Evolutionary conservation across 2,329 filamentous ascomycete species (phyloP), one percentile per base, ranked within the genome.

Genomic region (Sarocladium oryzae): DNA sequence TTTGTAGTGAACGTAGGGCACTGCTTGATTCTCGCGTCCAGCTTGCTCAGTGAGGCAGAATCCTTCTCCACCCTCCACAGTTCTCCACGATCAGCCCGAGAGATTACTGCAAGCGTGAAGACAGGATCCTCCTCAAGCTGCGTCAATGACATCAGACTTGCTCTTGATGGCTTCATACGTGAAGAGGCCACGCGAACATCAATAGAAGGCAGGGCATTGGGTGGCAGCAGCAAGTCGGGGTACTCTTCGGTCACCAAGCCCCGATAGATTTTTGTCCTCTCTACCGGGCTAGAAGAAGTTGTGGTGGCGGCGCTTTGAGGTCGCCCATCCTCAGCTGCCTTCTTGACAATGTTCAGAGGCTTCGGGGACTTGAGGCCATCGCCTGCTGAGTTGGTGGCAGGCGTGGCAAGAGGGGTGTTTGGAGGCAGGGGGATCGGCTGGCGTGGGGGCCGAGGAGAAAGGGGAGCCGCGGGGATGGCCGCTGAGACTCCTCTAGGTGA

Each of bases 1-100:
- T 75, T 89, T 10, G 84, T 86, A 10, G 79, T 80, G 60, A 95
- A 90, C 5, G 77, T 71, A n/a, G 80, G 71, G 41, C 85, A 81
- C 51, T 87, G 82, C 65, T 88, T 91, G 55, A 99, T 70, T 53
- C 88, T 82, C 52, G 88, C 79, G 63, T 97, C 92, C 32, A 99
- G 75, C 56, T 85, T 84, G n/a, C 82, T 79, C 24, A 99, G 73
- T 24, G 92, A 89, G 13, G 80, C 73, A 3, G 88, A 87, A 55
- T 95, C 89, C 68, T 99, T 99, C 69, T 99, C 93, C 6, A 96
- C 82, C 26, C 92, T 84, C 92, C 93, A 97, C 10, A 99, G 74
- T 65, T 97, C 92, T 51, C 78, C 80, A 2, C 80, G 74, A 55
- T 89, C 83, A 0, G 84, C 85, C 51, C 91, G 84, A 9, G 87